Evolutionary conservation across 768 basidiomycete genomes (phyloP).

Genomic region (Panaeolus papilionaceus): DNA sequence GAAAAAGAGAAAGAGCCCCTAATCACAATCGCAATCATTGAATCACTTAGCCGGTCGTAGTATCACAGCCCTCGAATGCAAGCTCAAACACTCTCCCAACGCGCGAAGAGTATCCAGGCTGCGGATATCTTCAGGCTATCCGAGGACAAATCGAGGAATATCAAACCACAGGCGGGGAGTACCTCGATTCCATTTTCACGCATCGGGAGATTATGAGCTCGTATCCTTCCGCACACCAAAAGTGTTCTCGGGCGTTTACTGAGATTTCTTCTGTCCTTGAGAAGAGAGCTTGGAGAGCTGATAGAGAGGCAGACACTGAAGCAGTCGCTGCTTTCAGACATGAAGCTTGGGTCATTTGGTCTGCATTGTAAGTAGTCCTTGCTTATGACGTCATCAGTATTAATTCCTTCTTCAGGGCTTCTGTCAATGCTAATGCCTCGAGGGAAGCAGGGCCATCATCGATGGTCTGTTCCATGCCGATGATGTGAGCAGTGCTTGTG

Average conservation of each 20-base stretch:
- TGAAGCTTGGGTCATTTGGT: conserved; percentile 68
- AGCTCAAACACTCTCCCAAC: conserved; percentile 39
- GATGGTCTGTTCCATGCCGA: conserved; percentile 36
- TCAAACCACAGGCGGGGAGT: conserved; percentile 72
- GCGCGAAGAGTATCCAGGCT: conserved; percentile 49
- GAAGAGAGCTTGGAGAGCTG: conserved; percentile 69
- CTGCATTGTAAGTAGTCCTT: conserved; percentile 35
- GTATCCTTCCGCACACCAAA: conserved; percentile 65
- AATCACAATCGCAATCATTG: neutral
- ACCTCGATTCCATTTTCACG: conserved; percentile 79
- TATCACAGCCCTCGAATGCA: conserved; percentile 51
- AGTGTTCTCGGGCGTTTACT: conserved; percentile 68
- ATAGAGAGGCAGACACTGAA: conserved; percentile 73
- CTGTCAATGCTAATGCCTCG: conserved; percentile 18
- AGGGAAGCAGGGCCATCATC: conserved; percentile 19
- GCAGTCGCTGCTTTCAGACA: conserved; percentile 72
- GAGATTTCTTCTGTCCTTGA: conserved; percentile 72
- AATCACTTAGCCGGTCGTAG: conserved; percentile 45
- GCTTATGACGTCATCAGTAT: neutral
- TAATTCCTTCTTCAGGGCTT: conserved; percentile 18
- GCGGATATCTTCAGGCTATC: conserved; percentile 67
- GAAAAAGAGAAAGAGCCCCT: neutral
- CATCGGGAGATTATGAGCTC: conserved; percentile 74
- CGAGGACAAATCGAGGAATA: conserved; percentile 60
- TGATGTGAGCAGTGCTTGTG: conserved; percentile 24